These are phyloP conservation scores for Dissophora globulifera DNA, from an alignment of 192 early-diverging fungal species.

Conservation along the genomic window DNA sequence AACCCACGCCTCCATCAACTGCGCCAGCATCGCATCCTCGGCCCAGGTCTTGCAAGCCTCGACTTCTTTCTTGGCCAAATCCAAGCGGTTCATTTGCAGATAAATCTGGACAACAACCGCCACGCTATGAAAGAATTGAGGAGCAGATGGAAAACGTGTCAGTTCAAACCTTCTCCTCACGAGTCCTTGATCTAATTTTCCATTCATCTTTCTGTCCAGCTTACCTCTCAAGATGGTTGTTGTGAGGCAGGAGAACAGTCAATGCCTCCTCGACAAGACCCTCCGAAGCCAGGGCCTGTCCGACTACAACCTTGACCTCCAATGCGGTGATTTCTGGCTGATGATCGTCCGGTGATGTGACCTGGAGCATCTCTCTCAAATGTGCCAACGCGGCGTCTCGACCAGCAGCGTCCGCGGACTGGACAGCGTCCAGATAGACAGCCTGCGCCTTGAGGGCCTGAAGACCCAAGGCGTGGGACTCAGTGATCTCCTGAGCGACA, in stretches of 20 bases:
- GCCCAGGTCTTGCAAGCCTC: conserved; percentile 85
- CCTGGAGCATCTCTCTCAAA: conserved; percentile 59
- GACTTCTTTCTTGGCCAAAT: conserved; percentile 87
- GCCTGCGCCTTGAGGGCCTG: conserved; percentile 76
- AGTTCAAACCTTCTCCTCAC: background rate
- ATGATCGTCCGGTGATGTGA: conserved; percentile 60
- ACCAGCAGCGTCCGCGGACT: conserved; percentile 40
- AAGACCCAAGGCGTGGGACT: conserved; percentile 65
- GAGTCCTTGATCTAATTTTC: background rate
- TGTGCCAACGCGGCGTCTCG: conserved; percentile 61
- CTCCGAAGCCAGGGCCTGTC: conserved; percentile 68
- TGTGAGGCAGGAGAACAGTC: conserved; percentile 68
- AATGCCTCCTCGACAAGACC: conserved; percentile 80
- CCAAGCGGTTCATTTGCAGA: conserved; percentile 81
- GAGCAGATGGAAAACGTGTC: conserved; percentile 10
- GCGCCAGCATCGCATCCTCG: conserved; percentile 94
- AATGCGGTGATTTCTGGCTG: conserved; percentile 45
- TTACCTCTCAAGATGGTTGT: conserved; percentile 87
- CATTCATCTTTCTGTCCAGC: background rate
- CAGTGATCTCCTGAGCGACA: conserved; percentile 73
- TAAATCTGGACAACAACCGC: conserved; percentile 83
- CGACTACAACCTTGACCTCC: conserved; percentile 72
- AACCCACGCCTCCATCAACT: conserved; percentile 93
- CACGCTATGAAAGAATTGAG: conserved; percentile 58
- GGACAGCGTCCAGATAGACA: conserved; percentile 63